Evolutionary conservation across 805 yeast genomes (phyloP).

Genomic region (Candida lessepsii): DNA sequence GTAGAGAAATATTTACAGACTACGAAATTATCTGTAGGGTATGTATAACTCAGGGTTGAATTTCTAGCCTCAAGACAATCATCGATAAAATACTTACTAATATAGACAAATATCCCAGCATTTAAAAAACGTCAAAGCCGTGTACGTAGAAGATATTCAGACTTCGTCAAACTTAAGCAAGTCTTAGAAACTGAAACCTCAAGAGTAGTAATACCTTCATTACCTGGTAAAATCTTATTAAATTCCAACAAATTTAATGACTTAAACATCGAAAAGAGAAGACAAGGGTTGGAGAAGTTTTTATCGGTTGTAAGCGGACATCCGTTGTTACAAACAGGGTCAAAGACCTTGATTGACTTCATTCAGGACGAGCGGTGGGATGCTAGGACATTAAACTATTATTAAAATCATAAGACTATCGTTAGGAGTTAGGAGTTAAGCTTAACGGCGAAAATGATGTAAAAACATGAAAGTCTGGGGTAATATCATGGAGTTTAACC

Average conservation of each 20-base stretch:
- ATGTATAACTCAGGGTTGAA: slow-evolving; percentile 7
- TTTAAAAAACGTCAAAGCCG: slow-evolving; percentile 61
- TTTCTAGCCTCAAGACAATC: slow-evolving; percentile 14
- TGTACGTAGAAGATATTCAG: slow-evolving; percentile 86
- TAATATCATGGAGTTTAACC: background rate
- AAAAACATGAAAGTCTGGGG: background rate
- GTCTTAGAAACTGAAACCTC: slow-evolving; percentile 73
- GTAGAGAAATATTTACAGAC: slow-evolving; percentile 78
- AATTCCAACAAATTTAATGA: slow-evolving; percentile 73
- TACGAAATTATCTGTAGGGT: slow-evolving; percentile 80
- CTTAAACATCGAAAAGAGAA: slow-evolving; percentile 76
- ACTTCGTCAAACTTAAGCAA: slow-evolving; percentile 78
- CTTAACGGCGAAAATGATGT: too few species aligned
- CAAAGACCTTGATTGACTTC: slow-evolving; percentile 73
- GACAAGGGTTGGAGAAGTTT: slow-evolving; percentile 82
- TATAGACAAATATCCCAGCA: slow-evolving; percentile 78
- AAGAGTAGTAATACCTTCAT: slow-evolving; percentile 76
- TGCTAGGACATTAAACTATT: slow-evolving; percentile 18
- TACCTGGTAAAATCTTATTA: slow-evolving; percentile 84
- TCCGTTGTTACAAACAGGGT: slow-evolving; percentile 86
- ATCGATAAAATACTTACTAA: slow-evolving; percentile 11
- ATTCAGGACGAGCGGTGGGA: slow-evolving; percentile 87
- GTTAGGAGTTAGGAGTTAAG: background rate
- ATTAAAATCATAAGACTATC: slow-evolving; percentile 5
- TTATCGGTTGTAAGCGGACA: slow-evolving; percentile 81